Base-by-base conservation (phyloP, 176 grass and related monocot species). In the Luzula sylvatica region DNA sequence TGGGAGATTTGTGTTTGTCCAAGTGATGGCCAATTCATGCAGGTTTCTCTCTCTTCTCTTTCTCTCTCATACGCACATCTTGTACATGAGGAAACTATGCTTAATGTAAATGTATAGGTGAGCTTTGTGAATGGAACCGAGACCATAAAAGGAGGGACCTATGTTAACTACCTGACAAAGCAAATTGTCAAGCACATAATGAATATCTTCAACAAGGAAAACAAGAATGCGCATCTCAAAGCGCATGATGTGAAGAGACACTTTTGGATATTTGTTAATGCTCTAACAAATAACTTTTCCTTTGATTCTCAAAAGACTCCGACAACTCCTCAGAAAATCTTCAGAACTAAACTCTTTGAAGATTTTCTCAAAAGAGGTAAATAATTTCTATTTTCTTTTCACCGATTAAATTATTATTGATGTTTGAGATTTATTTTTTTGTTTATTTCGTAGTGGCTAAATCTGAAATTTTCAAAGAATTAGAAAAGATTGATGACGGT, bases 221-320 rank as follows among this genome's bases (percentile, higher is more conserved):
- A 96, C 39, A 96, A 96, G 71, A 46, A 86, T 52, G 90, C 90
- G 27, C 78, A 96, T 65, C 64, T 96, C 68, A 96, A 89, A 40
- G 14, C 29, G 17, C 84, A 96, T 21, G 73, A 73, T 3, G 84
- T 76, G 47, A 96, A 80, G 71, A 76, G 38, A 58, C 74, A 96
- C 57, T 30, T 96, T 5, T 96, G 90, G 90, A 74, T 96, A 11
- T 96, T 96, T 71, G 90, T 96, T 63, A 96, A 89, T 57, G 74
- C 74, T 0, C 83, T 96, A 7, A 82, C 89, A 55, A 67, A 96
- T 55, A 96, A 96, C 46, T 83, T 83, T 0, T 83, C 90, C 6
- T 96, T 96, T 12, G 90, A 96, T 65, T 96, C 90, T 50, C 90
- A 96, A 28, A 96, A 96, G 44, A 96, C 90, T 28, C 62, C 88